Base-by-base conservation (phyloP, 352 stramenopile genomes). In the Pythium chondricola region DNA sequence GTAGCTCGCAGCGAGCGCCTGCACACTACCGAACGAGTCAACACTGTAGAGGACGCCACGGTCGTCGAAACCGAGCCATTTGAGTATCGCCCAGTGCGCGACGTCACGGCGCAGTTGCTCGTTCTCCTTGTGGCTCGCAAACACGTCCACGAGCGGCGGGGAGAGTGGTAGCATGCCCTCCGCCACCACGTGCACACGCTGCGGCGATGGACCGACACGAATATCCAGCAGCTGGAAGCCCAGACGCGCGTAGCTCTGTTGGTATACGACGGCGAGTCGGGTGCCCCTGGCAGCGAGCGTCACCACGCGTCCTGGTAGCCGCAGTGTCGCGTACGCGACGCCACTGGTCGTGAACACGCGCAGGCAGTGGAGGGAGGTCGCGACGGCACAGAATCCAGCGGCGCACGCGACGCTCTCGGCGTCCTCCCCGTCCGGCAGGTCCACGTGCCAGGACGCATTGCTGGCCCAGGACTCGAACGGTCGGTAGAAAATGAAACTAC, bases 401-500 rank as follows among this genome's bases (percentile, higher is more conserved):
- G 69, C 72, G 3, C 64, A 61, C 6, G 79, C 72, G 24, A 91
- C 72, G 24, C 74, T 84, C 44, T 86, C 72, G 26, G 79, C 77
- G 48, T 93, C 79, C 61, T 93, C 79, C 20, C 65, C 70, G 6
- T 79, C 66, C 0, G 79, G 78, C 17, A 93, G 55, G 1, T 63
- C 69, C 10, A 83, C 40, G 52, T 93, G 78, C 82, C 82, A 93
- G 32, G 74, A 87, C 29, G 72, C 78, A 50, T 88, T 93, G 52
- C 58, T 81, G 0, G 75, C 78, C 82, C 82, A 93, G 17, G 82
- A 87, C 30, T 93, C 77, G 45, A 93, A 90, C 17, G 78, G 75
- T 0, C 80, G 82, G 56, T 93, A 93, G 61, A 88, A 90, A 6
- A 91, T 52, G 29, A 78, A 84, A 56, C 79, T 88, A 47, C 59